Percentiles rank a stretch among this genome's conserved stretches.
phyloP scores from a whole-genome alignment of 1,284 basidiomycete genomes.

The Puccinia triticina region DNA sequence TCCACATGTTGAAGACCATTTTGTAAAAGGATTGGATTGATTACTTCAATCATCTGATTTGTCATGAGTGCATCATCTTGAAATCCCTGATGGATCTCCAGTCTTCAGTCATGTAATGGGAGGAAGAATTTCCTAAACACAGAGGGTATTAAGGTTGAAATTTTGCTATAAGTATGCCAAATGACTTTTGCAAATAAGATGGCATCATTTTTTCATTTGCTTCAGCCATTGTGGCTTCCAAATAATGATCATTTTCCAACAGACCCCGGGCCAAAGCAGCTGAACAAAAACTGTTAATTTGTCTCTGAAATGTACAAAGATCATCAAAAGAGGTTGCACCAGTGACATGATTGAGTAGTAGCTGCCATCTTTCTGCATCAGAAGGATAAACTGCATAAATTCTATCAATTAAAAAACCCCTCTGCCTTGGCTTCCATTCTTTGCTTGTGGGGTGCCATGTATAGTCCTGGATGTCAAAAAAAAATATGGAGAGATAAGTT shows the following conservation, averaged over 20 bases:
- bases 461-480: no score
- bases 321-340: conserved; percentile 61
- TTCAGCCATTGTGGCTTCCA: conserved; percentile 62
- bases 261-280: conserved; percentile 63
- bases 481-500: no score
- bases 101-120: conserved; percentile 62
- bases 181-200: conserved; percentile 61
- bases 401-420: neutral
- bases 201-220: conserved; percentile 63
- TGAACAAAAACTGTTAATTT: conserved; percentile 58
- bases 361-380: conserved; percentile 54
- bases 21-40: conserved; percentile 59
- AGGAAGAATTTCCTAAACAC: conserved; percentile 62
- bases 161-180: conserved; percentile 62
- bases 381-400: neutral
- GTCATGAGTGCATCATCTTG: conserved; percentile 59
- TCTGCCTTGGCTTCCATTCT: neutral
- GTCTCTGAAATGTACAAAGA: conserved; percentile 58
- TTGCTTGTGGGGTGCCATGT: neutral
- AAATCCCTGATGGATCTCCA: conserved; percentile 12
- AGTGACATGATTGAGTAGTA: conserved; percentile 61
- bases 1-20: conserved; percentile 55
- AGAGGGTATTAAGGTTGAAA: conserved; percentile 60
- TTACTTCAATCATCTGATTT: conserved; percentile 63
- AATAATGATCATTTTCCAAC: conserved; percentile 61